A percentile compares a stretch with the other conserved stretches of the same genome.
Conservation (phyloP, 2,329 filamentous ascomycete genomes). For the Seiridium cupressi region DNA sequence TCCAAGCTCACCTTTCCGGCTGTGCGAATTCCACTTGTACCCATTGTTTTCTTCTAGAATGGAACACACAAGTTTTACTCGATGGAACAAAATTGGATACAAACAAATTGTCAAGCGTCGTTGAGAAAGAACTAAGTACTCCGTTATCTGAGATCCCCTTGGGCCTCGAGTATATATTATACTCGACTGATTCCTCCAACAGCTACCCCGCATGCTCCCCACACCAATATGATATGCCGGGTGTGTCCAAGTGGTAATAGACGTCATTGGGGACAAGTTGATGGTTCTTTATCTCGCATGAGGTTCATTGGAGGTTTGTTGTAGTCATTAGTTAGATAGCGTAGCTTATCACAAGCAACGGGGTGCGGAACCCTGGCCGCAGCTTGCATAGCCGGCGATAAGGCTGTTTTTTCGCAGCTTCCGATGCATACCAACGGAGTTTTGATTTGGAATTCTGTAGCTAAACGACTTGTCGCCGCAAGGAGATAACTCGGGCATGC, state of each 20-base stretch:
- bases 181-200: not conserved
- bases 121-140: not conserved
- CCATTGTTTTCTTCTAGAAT: constrained; percentile 23
- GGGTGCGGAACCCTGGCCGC: not conserved
- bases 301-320: not conserved
- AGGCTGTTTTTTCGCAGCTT: not conserved
- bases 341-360: constrained; percentile 2
- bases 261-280: constrained; percentile 2
- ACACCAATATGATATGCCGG: not conserved
- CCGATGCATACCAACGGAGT: not conserved
- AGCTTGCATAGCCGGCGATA: not conserved
- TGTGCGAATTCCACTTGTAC: constrained; percentile 58
- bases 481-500: too few relatives aligned
- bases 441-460: not conserved
- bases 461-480: too few relatives aligned
- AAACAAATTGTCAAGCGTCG: not conserved
- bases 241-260: not conserved
- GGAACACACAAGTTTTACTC: too few relatives aligned
- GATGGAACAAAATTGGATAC: too few relatives aligned
- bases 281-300: not conserved
- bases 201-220: constrained; percentile 8
- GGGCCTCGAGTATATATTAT: not conserved
- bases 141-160: not conserved
- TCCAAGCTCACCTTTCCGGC: constrained; percentile 72
- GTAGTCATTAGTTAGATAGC: not conserved